Conservation (phyloP, 2,329 filamentous ascomycete genomes). For the Didymella keratinophila region DNA sequence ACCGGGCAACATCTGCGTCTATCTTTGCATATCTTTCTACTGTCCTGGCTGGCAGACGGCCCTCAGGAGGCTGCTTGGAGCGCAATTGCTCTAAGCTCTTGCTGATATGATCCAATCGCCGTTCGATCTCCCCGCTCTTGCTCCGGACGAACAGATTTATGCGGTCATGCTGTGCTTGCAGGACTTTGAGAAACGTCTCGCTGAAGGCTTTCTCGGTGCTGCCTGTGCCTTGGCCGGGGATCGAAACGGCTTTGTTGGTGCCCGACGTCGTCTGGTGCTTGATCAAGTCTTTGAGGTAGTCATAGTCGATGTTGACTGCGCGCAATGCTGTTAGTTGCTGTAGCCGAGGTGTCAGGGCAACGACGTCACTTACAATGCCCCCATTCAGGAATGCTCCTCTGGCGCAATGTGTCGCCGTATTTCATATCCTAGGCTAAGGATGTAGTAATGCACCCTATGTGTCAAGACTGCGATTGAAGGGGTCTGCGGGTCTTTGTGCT, state of each 20-base stretch:
- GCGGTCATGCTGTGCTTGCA: slow-evolving; percentile 78
- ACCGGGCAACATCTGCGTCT: slow-evolving; percentile 59
- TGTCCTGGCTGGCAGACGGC: slow-evolving; percentile 53
- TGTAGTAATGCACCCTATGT: slow-evolving; percentile 4
- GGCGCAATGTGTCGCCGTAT: slow-evolving; percentile 76
- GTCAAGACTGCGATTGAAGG: slow-evolving; percentile 19
- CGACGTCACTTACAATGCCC: slow-evolving; percentile 66
- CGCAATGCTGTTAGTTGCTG: slow-evolving; percentile 25
- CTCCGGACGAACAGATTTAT: slow-evolving; percentile 80
- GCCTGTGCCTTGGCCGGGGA: slow-evolving; percentile 70
- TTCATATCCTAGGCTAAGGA: slow-evolving; percentile 64
- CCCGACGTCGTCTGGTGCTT: slow-evolving; percentile 78
- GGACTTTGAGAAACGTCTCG: slow-evolving; percentile 72
- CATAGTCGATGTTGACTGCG: slow-evolving; percentile 88
- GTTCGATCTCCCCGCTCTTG: slow-evolving; percentile 79
- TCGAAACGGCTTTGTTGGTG: slow-evolving; percentile 73
- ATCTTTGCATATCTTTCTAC: slow-evolving; percentile 60
- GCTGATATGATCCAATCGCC: slow-evolving; percentile 63
- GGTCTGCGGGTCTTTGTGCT: slow-evolving; percentile 17
- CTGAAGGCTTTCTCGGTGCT: slow-evolving; percentile 71
- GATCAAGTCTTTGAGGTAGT: slow-evolving; percentile 84
- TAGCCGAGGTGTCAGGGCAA: neutral
- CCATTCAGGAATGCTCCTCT: slow-evolving; percentile 83
- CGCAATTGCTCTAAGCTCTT: slow-evolving; percentile 50
- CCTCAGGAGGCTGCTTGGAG: slow-evolving; percentile 27